Percentiles rank a stretch among this genome's conserved stretches.
Conservation (phyloP, 177 flowering plant genomes). For the Viscum album region DNA sequence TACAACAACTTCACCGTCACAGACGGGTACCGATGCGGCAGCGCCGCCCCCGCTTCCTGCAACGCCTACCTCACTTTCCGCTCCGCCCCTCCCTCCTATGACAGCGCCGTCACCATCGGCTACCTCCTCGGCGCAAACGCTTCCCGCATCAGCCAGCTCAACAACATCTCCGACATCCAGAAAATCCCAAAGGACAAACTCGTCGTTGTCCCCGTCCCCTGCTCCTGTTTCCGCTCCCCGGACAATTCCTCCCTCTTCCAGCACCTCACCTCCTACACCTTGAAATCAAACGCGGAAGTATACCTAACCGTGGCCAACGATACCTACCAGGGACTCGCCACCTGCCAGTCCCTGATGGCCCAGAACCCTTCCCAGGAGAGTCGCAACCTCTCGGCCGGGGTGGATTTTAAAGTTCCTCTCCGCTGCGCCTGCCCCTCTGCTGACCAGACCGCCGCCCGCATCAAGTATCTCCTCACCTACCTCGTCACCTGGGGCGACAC, state of each 20-base stretch:
- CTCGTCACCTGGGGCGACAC: constrained; percentile 24
- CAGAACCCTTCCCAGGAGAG: not conserved
- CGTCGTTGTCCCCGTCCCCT: constrained; percentile 60
- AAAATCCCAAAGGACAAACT: constrained; percentile 23
- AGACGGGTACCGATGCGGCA: constrained; percentile 22
- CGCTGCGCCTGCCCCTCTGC: constrained; percentile 86
- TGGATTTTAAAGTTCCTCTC: constrained; percentile 42
- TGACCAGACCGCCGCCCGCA: constrained; percentile 38
- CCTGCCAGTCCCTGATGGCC: constrained; percentile 59
- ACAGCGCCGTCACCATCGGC: constrained; percentile 33
- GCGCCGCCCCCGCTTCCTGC: constrained; percentile 25
- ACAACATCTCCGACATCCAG: constrained; percentile 25
- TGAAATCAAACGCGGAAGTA: constrained; percentile 17
- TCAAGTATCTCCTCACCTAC: constrained; percentile 52
- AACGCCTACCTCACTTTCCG: constrained; percentile 46
- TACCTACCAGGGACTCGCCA: constrained; percentile 59
- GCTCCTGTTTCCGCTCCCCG: constrained; percentile 35
- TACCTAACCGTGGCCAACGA: constrained; percentile 34
- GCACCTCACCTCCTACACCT: constrained; percentile 32
- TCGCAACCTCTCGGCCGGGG: constrained; percentile 21
- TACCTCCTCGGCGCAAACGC: constrained; percentile 30
- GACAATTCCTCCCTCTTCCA: constrained; percentile 47
- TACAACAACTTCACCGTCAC: constrained; percentile 17
- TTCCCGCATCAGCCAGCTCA: constrained; percentile 34
- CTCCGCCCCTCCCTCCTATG: constrained; percentile 27